phyloP scores from a whole-genome alignment of 306 rosid species.

The Astragalus membranaceus region DNA sequence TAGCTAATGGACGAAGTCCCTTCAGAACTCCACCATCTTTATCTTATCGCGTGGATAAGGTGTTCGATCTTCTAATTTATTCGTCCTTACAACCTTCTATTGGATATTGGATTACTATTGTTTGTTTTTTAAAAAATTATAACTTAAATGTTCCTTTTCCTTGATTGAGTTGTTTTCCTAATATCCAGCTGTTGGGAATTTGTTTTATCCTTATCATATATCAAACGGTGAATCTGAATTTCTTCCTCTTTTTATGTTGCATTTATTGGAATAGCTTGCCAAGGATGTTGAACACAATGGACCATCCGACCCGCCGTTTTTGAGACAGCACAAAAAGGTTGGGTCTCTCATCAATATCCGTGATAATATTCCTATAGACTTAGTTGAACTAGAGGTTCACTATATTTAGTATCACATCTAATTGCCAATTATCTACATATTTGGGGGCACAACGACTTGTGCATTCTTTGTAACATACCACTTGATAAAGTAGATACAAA shows the following conservation, averaged over 20 bases:
- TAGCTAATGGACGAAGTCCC: slow-evolving; percentile 51
- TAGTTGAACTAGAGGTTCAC: background rate
- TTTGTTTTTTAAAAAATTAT: background rate
- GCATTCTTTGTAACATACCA: background rate
- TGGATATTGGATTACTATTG: background rate
- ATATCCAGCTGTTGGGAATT: background rate
- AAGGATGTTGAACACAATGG: slow-evolving; percentile 35
- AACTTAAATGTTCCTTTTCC: background rate
- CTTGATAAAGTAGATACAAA: background rate
- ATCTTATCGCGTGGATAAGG: slow-evolving; percentile 67
- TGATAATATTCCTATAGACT: background rate
- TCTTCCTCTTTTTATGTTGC: slow-evolving; percentile 20
- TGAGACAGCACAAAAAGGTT: slow-evolving; percentile 79
- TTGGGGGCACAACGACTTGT: background rate
- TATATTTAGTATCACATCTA: background rate
- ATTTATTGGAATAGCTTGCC: slow-evolving; percentile 37
- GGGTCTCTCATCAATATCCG: background rate
- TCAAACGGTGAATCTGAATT: slow-evolving; percentile 1
- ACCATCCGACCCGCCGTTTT: slow-evolving; percentile 40
- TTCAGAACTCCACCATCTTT: slow-evolving; percentile 86
- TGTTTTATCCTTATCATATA: background rate
- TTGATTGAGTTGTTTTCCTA: background rate
- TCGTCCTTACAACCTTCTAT: slow-evolving; percentile 6
- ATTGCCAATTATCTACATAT: background rate
- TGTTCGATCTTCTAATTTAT: slow-evolving; percentile 22